Evolutionary conservation across 345 rosid genomes (phyloP).

Genomic region (Lumnitzera racemosa): DNA sequence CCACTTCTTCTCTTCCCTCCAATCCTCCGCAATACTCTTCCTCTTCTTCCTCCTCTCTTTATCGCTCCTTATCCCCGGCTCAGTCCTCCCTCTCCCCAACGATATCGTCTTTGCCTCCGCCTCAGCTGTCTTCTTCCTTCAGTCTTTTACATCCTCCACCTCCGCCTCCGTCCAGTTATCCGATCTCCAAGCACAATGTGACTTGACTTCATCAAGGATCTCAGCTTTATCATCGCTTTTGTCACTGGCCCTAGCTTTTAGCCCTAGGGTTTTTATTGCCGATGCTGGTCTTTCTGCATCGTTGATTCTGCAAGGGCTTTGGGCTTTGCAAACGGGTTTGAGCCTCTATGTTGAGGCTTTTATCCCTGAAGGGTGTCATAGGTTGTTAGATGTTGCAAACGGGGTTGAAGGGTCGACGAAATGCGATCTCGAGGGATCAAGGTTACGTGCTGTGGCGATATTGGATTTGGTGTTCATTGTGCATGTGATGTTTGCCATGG

Average conservation of each 20-base stretch:
- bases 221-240: conserved; percentile 55
- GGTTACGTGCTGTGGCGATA: conserved; percentile 71
- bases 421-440: conserved; percentile 73
- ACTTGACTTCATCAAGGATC: conserved; percentile 53
- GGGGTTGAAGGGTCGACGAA: conserved; percentile 84
- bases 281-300: conserved; percentile 65
- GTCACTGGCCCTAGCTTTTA: conserved; percentile 61
- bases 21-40: conserved; percentile 67
- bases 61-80: conserved; percentile 52
- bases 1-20: conserved; percentile 74
- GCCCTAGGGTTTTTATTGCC: conserved; percentile 56
- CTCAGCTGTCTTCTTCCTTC: conserved; percentile 69
- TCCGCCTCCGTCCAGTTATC: conserved; percentile 73
- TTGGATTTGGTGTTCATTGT: conserved; percentile 70
- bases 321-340: conserved; percentile 85
- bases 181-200: conserved; percentile 78
- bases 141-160: conserved; percentile 46
- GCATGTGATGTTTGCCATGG: conserved; percentile 58
- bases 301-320: conserved; percentile 73
- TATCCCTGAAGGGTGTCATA: conserved; percentile 86
- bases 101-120: conserved; percentile 84
- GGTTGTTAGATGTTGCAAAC: conserved; percentile 56
- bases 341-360: conserved; percentile 78
- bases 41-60: conserved; percentile 71
- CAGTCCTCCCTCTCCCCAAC: conserved; percentile 57